Conservation (phyloP, 306 rosid species). For the Trichosanthes cucumerina region DNA sequence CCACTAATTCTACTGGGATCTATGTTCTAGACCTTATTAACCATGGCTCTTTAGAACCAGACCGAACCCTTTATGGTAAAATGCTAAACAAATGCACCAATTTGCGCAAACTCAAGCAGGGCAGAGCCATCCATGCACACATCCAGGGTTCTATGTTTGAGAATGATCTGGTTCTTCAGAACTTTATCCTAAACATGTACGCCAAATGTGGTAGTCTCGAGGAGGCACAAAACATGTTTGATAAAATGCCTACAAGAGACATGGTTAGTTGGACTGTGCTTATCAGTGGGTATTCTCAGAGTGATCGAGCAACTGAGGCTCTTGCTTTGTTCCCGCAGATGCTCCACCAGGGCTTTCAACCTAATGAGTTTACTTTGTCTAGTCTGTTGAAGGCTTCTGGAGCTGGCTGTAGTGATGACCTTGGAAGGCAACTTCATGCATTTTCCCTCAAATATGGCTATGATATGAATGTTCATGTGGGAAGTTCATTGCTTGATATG, state of each 20-base stretch:
- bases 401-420: background rate
- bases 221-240: slow-evolving; percentile 13
- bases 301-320: slow-evolving; percentile 9
- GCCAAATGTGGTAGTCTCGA: slow-evolving; percentile 15
- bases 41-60: slow-evolving; percentile 6
- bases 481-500: slow-evolving; percentile 20
- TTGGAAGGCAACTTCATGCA: slow-evolving; percentile 17
- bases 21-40: slow-evolving; percentile 13
- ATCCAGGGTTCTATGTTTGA: slow-evolving; percentile 8
- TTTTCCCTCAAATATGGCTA: slow-evolving; percentile 15
- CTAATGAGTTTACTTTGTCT: slow-evolving; percentile 21
- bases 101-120: slow-evolving; percentile 10
- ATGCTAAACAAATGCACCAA: slow-evolving; percentile 15
- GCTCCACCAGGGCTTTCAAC: slow-evolving; percentile 11
- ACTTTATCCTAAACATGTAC: slow-evolving; percentile 14
- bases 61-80: slow-evolving; percentile 3
- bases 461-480: slow-evolving; percentile 17
- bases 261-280: slow-evolving; percentile 21
- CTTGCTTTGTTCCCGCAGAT: slow-evolving; percentile 16
- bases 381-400: slow-evolving; percentile 21
- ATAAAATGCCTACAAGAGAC: slow-evolving; percentile 12
- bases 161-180: slow-evolving; percentile 12
- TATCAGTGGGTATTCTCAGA: slow-evolving; percentile 20
- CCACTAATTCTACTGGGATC: background rate
- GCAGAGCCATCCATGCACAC: slow-evolving; percentile 14